phyloP scores from a whole-genome alignment of 83 land plant genomes.

The Larix sibirica region DNA sequence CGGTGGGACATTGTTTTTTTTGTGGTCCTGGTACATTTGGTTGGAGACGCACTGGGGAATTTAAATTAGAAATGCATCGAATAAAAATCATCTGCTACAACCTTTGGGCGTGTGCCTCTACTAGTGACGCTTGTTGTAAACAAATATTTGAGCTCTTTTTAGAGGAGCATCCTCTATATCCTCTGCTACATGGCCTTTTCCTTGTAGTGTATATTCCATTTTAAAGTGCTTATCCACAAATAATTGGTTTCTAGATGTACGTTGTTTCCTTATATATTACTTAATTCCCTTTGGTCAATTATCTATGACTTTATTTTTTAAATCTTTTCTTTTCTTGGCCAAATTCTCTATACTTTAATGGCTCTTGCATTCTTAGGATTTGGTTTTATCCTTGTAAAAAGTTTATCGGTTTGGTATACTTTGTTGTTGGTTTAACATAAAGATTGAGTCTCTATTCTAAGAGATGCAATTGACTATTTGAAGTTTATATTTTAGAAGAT shows the following conservation, averaged over 20 bases:
- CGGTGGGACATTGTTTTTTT: too few relatives aligned
- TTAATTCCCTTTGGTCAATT: not conserved
- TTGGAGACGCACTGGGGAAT: too few relatives aligned
- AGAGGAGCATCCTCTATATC: too few relatives aligned
- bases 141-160: too few relatives aligned
- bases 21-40: too few relatives aligned
- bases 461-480: constrained; percentile 87
- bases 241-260: not conserved
- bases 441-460: constrained; percentile 86
- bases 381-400: not conserved
- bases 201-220: too few relatives aligned
- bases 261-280: not conserved
- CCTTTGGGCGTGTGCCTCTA: too few relatives aligned
- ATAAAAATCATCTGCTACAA: too few relatives aligned
- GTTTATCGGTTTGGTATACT: not conserved
- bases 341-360: not conserved
- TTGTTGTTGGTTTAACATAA: constrained; percentile 38
- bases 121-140: too few relatives aligned
- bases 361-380: not conserved
- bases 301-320: not conserved
- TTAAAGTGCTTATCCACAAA: not conserved
- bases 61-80: too few relatives aligned
- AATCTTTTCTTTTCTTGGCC: not conserved
- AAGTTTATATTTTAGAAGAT: constrained; percentile 83
- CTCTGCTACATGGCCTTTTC: too few relatives aligned